Conservation (phyloP, 768 basidiomycete species). For the Rhodocollybia butyracea region DNA sequence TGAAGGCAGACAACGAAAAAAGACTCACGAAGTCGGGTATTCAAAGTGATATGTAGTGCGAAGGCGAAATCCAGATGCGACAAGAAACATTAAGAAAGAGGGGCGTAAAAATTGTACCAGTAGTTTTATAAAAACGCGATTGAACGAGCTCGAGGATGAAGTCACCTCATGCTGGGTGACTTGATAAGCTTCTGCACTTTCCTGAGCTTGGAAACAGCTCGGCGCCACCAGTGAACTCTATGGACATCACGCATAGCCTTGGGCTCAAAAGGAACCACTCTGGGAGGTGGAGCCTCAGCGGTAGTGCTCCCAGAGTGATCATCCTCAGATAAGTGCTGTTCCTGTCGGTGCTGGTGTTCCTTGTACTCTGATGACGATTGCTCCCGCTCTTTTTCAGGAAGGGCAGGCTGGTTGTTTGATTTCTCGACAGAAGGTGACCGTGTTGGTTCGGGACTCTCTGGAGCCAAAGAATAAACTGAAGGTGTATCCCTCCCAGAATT, state of each 20-base stretch:
- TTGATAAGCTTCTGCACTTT: neutral
- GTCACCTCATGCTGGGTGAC: neutral
- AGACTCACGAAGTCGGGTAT: no score
- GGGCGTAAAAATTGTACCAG: no score
- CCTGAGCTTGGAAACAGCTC: neutral
- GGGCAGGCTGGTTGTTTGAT: neutral
- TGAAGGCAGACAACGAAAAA: no score
- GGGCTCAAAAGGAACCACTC: neutral
- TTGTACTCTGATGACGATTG: no score
- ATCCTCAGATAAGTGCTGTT: neutral
- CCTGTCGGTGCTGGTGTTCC: neutral
- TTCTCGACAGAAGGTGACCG: no score
- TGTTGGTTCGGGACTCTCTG: neutral
- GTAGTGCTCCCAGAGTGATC: neutral
- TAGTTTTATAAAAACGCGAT: no score
- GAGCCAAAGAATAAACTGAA: conserved; percentile 8
- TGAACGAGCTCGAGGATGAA: no score
- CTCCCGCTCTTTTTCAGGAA: neutral
- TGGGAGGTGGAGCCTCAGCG: neutral
- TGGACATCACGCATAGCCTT: conserved; percentile 2
- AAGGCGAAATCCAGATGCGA: no score
- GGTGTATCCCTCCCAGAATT: conserved; percentile 4
- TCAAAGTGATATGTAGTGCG: no score
- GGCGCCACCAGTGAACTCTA: neutral
- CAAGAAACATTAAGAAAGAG: no score